These are phyloP conservation scores for Corymbia maculata DNA, from an alignment of 345 rosid species.

Conservation along the genomic window DNA sequence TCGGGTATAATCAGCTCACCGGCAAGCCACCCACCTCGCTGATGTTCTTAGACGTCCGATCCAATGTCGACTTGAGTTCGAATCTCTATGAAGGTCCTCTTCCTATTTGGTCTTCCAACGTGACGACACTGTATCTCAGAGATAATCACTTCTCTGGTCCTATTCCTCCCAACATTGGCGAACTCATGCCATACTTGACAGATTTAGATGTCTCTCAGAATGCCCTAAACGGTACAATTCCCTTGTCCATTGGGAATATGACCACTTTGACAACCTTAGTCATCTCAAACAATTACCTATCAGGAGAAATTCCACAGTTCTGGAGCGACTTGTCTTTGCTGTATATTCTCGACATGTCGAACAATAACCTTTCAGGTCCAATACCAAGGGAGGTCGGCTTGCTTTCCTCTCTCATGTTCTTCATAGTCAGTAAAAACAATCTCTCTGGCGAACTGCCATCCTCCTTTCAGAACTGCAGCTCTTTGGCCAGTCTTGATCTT, in stretches of 20 bases:
- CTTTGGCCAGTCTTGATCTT: neutral
- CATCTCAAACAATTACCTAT: neutral
- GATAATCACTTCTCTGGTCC: neutral
- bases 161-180: neutral
- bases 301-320: neutral
- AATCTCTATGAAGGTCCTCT: neutral
- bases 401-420: neutral
- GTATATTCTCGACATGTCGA: neutral
- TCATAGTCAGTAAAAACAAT: neutral
- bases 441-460: neutral
- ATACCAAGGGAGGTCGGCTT: constrained; percentile 5
- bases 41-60: neutral
- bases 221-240: neutral
- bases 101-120: neutral
- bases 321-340: neutral
- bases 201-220: neutral
- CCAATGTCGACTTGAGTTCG: neutral
- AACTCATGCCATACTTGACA: neutral
- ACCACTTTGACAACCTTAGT: neutral
- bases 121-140: neutral
- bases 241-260: neutral
- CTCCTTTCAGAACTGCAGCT: neutral
- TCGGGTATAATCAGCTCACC: neutral
- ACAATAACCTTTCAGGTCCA: neutral
- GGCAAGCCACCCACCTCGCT: neutral